A percentile compares a stretch with the other conserved stretches of the same genome.
These are phyloP conservation scores for Warburgia ugandensis DNA, from an alignment of 164 flowering plant species.

Conservation along the genomic window DNA sequence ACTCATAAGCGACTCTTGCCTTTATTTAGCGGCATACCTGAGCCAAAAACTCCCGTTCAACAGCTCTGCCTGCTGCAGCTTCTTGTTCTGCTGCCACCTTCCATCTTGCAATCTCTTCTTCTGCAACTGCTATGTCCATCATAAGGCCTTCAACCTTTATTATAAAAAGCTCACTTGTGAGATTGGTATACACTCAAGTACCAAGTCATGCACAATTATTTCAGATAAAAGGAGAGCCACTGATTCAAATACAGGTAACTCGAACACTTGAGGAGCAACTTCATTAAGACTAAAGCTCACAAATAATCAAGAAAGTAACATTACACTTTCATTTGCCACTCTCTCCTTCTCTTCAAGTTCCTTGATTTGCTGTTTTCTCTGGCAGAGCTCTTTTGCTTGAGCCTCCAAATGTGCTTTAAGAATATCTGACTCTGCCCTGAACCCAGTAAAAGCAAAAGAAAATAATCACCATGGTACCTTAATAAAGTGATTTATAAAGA, in stretches of 20 bases:
- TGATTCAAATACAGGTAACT: neutral
- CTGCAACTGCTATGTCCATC: constrained; percentile 90
- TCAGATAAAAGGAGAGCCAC: neutral
- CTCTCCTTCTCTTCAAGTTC: constrained; percentile 89
- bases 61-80: constrained; percentile 88
- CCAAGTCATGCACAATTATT: neutral
- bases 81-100: constrained; percentile 95
- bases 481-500: too few species aligned
- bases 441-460: constrained; percentile 28
- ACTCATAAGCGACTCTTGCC: neutral
- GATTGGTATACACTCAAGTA: too few species aligned
- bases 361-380: constrained; percentile 50
- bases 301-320: neutral
- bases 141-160: constrained; percentile 88
- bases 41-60: constrained; percentile 67
- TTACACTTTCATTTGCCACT: constrained; percentile 77
- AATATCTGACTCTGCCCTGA: constrained; percentile 74
- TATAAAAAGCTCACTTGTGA: constrained; percentile 6
- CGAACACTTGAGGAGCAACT: neutral
- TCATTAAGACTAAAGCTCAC: neutral
- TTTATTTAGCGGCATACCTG: constrained; percentile 37
- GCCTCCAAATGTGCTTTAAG: constrained; percentile 66
- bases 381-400: constrained; percentile 70
- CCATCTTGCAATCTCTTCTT: constrained; percentile 96
- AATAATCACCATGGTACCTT: too few species aligned